Evolutionary conservation across 164 flowering plant species (phyloP), one percentile per base, ranked within the genome.

Genomic region (Magnolia officinalis): DNA sequence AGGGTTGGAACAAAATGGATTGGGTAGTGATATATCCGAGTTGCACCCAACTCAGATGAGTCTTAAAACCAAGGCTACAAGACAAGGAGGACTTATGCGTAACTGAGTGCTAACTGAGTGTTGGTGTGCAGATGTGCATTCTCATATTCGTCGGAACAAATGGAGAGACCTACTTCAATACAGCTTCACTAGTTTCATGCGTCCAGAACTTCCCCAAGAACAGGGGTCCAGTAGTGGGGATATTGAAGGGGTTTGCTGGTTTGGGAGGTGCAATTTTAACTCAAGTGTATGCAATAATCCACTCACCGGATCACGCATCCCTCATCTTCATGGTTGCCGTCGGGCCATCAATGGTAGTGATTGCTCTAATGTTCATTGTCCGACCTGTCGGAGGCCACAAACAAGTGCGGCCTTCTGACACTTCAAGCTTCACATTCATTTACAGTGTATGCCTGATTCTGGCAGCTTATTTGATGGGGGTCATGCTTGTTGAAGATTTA

Each of bases 401-500:
- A 81, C 99, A 96, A 80, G 76, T 92, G 31, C 82, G 90, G 49
- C 80, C 92, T 6, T 84, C 97, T 2, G 99, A 96, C 80, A 89
- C 82, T 24, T 69, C 79, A 21, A 92, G 94, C 81, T 94, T 89
- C 85, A 76, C 95, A 16, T 86, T 89, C 74, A 82, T 93, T 37
- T 96, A 94, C 76, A 82, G 92, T 63, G 88, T 89, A 2, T 96
- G 99, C 85, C 88, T 96, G 74, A 78, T 94, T 18, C 79, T 96
- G 80, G 99, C 99, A n/a, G 91, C 98, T 70, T 96, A 96, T 81
- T 77, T 96, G 81, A 91, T 96, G 98, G 99, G 95, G 10, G 91
- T 96, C 79, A 90, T 96, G 98, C 90, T 96, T 69, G 82, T 94
- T 23, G 87, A 94, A 85, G 99, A 96, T 84, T 81, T 94, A 1